Evolutionary conservation across 257 asterid species (phyloP).

Genomic region (Solanum bulbocastanum): DNA sequence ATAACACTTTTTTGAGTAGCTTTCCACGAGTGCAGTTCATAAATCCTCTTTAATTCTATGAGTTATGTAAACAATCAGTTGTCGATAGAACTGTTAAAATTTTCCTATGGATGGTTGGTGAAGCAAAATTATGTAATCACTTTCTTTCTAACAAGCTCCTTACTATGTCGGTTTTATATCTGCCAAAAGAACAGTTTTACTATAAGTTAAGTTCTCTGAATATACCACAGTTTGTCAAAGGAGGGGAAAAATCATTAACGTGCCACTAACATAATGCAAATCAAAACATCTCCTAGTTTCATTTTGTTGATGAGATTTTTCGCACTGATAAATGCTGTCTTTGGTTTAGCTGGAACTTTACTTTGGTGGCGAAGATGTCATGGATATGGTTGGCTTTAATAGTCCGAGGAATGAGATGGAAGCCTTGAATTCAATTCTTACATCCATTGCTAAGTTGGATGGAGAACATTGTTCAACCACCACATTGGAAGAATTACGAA

Average conservation of each 20-base stretch:
- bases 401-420: slow-evolving; percentile 85
- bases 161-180: background rate
- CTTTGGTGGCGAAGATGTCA: slow-evolving; percentile 38
- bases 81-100: background rate
- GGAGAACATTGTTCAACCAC: slow-evolving; percentile 9
- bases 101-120: background rate
- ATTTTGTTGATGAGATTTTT: background rate
- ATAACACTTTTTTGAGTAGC: background rate
- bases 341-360: slow-evolving; percentile 72
- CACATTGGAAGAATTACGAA: slow-evolving; percentile 24
- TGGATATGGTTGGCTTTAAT: slow-evolving; percentile 19
- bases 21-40: background rate
- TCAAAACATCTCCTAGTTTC: background rate
- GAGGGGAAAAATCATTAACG: background rate
- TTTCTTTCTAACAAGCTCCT: background rate
- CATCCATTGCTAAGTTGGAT: slow-evolving; percentile 32
- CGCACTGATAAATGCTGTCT: background rate
- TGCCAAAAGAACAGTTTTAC: background rate
- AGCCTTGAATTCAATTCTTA: slow-evolving; percentile 55
- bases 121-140: background rate
- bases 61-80: background rate
- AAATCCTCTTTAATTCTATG: background rate
- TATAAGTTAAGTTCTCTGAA: background rate
- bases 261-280: background rate
- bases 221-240: background rate